Conservation (phyloP, 179 eudicot species). For the Sideroxylon spinosum region DNA sequence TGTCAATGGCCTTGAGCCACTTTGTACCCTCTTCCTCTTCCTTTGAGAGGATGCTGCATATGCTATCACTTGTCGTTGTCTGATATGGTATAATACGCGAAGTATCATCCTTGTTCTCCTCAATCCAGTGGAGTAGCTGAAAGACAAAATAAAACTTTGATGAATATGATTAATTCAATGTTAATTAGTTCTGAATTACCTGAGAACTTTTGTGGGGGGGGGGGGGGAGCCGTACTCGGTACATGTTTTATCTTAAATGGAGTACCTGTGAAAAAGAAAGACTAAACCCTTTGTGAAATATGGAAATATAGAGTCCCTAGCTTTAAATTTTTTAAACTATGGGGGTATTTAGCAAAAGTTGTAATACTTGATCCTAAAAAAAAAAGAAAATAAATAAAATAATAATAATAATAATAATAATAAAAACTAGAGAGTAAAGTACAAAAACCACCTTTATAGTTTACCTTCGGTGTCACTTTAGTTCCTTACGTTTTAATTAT, state of each 20-base stretch:
- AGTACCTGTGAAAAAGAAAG: background rate
- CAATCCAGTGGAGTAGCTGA: background rate
- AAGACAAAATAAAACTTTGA: background rate
- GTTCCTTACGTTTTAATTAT: too few species aligned
- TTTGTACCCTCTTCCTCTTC: too few species aligned
- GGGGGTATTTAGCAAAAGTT: background rate
- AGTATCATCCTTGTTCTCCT: background rate
- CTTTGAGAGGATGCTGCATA: too few species aligned
- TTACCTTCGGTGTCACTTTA: too few species aligned
- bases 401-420: too few species aligned
- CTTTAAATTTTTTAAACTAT: background rate
- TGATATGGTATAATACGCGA: background rate
- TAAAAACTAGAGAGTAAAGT: too few species aligned
- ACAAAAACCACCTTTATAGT: too few species aligned
- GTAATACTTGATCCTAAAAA: background rate
- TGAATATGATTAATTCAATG: background rate
- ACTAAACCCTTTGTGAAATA: background rate
- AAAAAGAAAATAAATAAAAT: background rate
- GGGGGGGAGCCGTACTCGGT: background rate
- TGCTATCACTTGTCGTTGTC: too few species aligned
- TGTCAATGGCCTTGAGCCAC: too few species aligned
- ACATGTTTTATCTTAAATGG: background rate
- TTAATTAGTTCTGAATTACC: background rate
- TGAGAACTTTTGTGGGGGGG: background rate
- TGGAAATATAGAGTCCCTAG: background rate